Evolutionary conservation across 108 stramenopile genomes (phyloP).

Genomic region (Mediolabrus comicus): DNA sequence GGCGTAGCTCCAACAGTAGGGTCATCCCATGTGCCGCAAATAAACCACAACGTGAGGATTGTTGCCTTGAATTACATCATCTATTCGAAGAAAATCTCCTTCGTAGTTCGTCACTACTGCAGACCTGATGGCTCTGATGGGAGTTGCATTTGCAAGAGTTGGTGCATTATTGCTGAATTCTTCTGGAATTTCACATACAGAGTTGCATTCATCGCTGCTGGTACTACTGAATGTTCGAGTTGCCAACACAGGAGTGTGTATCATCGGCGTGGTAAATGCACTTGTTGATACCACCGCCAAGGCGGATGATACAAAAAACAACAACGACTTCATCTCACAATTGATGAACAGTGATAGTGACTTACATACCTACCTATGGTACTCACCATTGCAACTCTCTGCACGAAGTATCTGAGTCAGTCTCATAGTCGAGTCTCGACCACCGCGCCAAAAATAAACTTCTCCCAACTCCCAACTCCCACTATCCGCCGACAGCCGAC

Average conservation of each 20-base stretch:
- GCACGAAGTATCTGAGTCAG: not conserved
- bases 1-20: constrained; percentile 91
- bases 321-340: too few species aligned
- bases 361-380: too few species aligned
- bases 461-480: too few species aligned
- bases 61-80: constrained; percentile 45
- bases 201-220: constrained; percentile 1
- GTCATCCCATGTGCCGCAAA: constrained; percentile 86
- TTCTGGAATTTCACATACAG: constrained; percentile 18
- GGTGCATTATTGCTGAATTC: constrained; percentile 17
- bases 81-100: constrained; percentile 58
- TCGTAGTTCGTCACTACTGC: constrained; percentile 52
- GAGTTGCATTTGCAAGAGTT: constrained; percentile 22
- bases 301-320: too few species aligned
- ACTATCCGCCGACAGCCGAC: too few species aligned
- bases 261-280: constrained; percentile 18
- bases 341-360: too few species aligned
- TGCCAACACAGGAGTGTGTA: not conserved
- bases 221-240: not conserved
- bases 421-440: too few species aligned
- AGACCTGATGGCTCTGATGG: constrained; percentile 30
- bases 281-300: not conserved
- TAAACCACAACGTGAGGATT: constrained; percentile 70
- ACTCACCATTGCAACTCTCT: too few species aligned
- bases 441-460: too few species aligned